Percentiles rank a stretch among this genome's conserved stretches.
Evolutionary conservation across 768 basidiomycete genomes (phyloP).

Genomic region (Tylopilus intermedius): DNA sequence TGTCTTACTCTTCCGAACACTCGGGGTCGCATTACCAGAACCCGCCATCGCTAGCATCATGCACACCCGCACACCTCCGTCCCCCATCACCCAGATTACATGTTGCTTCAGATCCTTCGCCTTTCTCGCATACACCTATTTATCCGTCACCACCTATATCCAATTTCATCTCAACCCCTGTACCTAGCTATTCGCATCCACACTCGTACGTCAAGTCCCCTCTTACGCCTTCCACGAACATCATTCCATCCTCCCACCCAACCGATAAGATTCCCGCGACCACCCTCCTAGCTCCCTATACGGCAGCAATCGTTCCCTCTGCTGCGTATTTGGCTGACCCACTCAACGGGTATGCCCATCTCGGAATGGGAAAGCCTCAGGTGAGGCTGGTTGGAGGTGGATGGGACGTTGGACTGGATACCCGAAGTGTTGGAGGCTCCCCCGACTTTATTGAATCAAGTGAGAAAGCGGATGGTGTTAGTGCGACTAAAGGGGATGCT

Average conservation of each 20-base stretch:
- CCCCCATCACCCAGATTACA: conserved; percentile 27
- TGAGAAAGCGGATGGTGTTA: neutral
- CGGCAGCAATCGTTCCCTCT: conserved; percentile 60
- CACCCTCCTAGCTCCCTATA: conserved; percentile 58
- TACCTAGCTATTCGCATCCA: conserved; percentile 19
- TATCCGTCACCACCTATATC: conserved; percentile 27
- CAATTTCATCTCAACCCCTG: conserved; percentile 17
- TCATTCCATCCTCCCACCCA: conserved; percentile 42
- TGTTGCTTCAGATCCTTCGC: conserved; percentile 20
- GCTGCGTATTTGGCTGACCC: conserved; percentile 71
- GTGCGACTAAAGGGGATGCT: conserved; percentile 35
- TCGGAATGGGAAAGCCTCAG: conserved; percentile 79
- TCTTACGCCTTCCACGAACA: conserved; percentile 34
- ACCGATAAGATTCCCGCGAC: conserved; percentile 50
- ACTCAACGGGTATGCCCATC: conserved; percentile 79
- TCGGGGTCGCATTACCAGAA: conserved; percentile 1
- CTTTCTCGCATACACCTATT: conserved; percentile 18
- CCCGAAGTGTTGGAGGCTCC: conserved; percentile 59
- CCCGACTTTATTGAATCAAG: conserved; percentile 20
- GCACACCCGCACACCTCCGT: conserved; percentile 25
- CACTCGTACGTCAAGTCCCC: conserved; percentile 22
- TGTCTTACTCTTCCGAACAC: conserved; percentile 9
- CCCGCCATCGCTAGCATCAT: conserved; percentile 6
- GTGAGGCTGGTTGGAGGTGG: conserved; percentile 78
- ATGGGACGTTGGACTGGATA: conserved; percentile 73